Evolutionary conservation across 495 filamentous ascomycete species (phyloP), one percentile per base, ranked within the genome.

Genomic region (Parachaetomium inaequale): DNA sequence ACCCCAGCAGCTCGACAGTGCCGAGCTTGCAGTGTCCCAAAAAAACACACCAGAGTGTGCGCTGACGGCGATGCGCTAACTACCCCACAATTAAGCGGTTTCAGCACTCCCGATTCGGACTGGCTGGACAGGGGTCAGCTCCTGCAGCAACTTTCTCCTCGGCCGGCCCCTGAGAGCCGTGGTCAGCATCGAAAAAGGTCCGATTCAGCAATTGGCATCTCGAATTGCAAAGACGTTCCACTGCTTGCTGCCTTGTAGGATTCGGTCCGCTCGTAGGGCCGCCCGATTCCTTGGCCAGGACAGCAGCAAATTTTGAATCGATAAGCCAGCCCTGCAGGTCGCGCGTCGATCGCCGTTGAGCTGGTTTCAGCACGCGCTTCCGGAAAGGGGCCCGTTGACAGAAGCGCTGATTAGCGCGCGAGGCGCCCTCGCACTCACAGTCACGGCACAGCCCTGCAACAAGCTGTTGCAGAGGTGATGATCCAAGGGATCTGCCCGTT

Each of bases 71-170:
- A n/a, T 25, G 51, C 34, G 36, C 31, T 17, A 0, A 42, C 14
- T 2, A 23, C 12, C 58, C 58, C 58, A 36, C 58, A 53, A 3
- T 31, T 53, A 43, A 60, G 58, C 58, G 34, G 58, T 60, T 60
- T 60, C 58, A 59, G 43, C 38, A 12, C 2, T n/a, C 21, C 36
- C 15, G 6, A 38, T 50, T 50, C 3, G 56, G 28, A 8, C 11
- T 38, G 55, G 42, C n/a, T 43, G 56, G 43, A 31, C 45, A 59
- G 19, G 43, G 29, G 25, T n/a, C n/a, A n/a, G 17, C 25, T 43
- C 14, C 38, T 45, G 36, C 28, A n/a, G 47, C 40, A 32, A 19
- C 21, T 5, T 17, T 14, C 8, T 54, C 52, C 38, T 25, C n/a
- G n/a, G n/a, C 23, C 3, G 32, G 3, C 42, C 42, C 19, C 42